Evolutionary conservation across 352 stramenopile genomes (phyloP), one percentile per base, ranked within the genome.

Genomic region (Phytophthora constricta): DNA sequence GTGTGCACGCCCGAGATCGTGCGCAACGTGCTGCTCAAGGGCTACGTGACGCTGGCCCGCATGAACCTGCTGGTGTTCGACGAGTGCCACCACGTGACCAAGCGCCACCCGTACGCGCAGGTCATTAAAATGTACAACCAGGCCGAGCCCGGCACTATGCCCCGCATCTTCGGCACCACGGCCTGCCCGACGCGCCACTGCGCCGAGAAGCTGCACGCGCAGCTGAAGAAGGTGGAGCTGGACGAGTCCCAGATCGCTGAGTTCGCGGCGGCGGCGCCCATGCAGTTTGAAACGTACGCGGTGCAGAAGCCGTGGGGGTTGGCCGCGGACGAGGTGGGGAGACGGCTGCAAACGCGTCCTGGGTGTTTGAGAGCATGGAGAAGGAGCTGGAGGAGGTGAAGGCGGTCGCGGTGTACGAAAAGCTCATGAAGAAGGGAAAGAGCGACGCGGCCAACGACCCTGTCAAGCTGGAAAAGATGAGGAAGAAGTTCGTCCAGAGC

Each of bases 1-100:
- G 89, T 97, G 61, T 94, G 85, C 67, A 97, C 91, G 27, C 91
- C 91, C 19, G 87, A 94, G 73, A 87, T 96, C 47, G 72, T 96
- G 46, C 84, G 89, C 56, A 95, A 90, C 55, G 68, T 93, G 58
- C 69, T 97, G 13, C 78, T 92, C 48, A 91, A 92, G 27, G 91
- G 89, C 11, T 96, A 95, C 72, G 76, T 97, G 53, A 74, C 63
- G 17, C 81, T 97, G 52, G 65, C 77, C 19, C 72, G 71, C 49
- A 91, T 95, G 68, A 95, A 94, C 64, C 42, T 97, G 60, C 75
- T 97, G 19, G 82, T 97, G 26, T 93, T 97, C 59, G 91, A 97
- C 68, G 91, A 97, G 72, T 97, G 91, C 69, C 91, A 97, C 68
- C 85, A 96, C 72, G 88, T 93, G 39, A 88, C 76, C 23, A 96